Evolutionary conservation across 1,284 basidiomycete species (phyloP), one percentile per base, ranked within the genome.

Genomic region (Apiotrichum gamsii): DNA sequence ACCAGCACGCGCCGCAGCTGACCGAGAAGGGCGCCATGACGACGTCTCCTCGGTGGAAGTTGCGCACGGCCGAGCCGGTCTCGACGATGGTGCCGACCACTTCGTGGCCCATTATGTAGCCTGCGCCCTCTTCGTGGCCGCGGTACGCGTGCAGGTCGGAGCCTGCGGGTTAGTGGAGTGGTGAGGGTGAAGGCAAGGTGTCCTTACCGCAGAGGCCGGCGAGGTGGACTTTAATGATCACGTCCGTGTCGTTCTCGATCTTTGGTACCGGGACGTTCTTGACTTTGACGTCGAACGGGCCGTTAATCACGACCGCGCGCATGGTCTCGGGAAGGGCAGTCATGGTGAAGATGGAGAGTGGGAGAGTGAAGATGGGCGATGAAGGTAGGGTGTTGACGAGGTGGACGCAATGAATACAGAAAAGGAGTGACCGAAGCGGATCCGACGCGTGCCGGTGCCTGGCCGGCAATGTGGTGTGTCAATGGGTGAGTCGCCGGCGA

Each of bases 1-100:
- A 83, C 50, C 59, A 65, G 57, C 60, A 66, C 19, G 37, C 28
- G 21, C 65, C 70, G 59, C 90, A 94, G 33, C 82, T 86, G 16
- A 82, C 77, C 0, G 87, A 88, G 69, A 93, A 94, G 0, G 90
- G 87, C 1, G 85, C 83, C 14, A 93, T 81, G n/a, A 93, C 86
- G 54, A 82, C 81, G 67, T 91, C 85, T 4, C 88, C 88, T 3
- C 85, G 66, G 51, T 80, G 81, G 57, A 91, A 79, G 10, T 76
- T 80, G 16, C 54, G 60, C 60, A 85, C 89, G 55, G 72, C 83
- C 3, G 75, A 68, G 11, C 57, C 60, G 4, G 88, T 77, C 18
- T 80, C 78, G 25, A 87, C 74, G 18, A 94, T 78, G 63, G 82
- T 80, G 20, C 90, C 88, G 18, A 87, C 78, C 51, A 90, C 83